Base-by-base conservation (phyloP, 1,284 basidiomycete genomes). In the Coniferiporia sulphurascens region DNA sequence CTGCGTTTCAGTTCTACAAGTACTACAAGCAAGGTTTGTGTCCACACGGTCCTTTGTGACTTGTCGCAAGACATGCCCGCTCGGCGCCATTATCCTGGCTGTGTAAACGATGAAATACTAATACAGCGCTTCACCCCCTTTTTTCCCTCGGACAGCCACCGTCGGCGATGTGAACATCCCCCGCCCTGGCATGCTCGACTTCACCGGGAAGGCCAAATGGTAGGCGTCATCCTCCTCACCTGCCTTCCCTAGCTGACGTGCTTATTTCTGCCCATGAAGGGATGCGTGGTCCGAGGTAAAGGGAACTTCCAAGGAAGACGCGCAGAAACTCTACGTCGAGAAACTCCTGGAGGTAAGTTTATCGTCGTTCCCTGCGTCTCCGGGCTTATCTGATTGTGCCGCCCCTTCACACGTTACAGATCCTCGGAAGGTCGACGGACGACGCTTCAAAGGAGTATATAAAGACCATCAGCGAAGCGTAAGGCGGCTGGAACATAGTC, bases 21-120 rank as follows among this genome's bases (percentile, higher is more conserved):
- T 84, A 88, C 72, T 97, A 81, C 82, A 98, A 97, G 81, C 93
- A 95, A 80, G 90, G 90, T 89, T 58, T 43, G 70, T 61, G n/a
- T 5, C n/a, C 51, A 61, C 49, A 53, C 52, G 22, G n/a, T n/a
- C n/a, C n/a, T n/a, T n/a, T n/a, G n/a, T n/a, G n/a, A n/a, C n/a
- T n/a, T n/a, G n/a, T n/a, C n/a, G n/a, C n/a, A n/a, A n/a, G n/a
- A n/a, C n/a, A n/a, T n/a, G n/a, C n/a, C 38, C 21, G 36, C 32
- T 57, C 17, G 55, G 12, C 19, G 12, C 48, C 4, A 55, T 21
- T 9, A 22, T 4, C 41, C 41, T 41, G 36, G 43, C 19, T 43
- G 50, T 55, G 15, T 38, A 27, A 27, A 27, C 27, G 27, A 27
- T 27, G 27, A 27, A 27, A 27, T 27, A 27, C 27, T 27, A 27